Base-by-base conservation (phyloP, 2,329 filamentous ascomycete species). In the Alternaria rosae region DNA sequence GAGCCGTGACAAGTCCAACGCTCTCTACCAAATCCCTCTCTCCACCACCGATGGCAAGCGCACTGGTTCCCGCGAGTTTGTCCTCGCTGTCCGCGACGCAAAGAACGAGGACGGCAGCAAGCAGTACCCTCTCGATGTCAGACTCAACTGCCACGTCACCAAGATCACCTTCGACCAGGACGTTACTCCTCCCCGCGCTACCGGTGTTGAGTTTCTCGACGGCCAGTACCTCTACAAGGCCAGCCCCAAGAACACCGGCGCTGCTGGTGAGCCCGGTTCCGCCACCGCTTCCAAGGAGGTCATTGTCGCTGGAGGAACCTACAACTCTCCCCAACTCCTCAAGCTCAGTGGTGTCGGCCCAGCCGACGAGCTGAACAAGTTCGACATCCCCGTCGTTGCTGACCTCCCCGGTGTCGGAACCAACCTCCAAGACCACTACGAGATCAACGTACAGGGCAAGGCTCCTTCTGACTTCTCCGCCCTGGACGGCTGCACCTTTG, bases 131-230 rank as follows among this genome's bases (percentile, higher is more conserved):
- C 83, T 89, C 1, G 85, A 88, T 61, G 80, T 89, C 55, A 81
- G 82, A 47, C 81, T 85, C 3, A 90, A 90, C 78, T 87, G 85
- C 35, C 80, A 91, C 50, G 91, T 87, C 64, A 89, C 90, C 54
- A 89, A 89, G 75, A 79, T 93, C 75, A 81, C 82, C 38, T 91
- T 89, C 67, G 89, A 91, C 38, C 85, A 88, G 4, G 88, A 87
- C 72, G 86, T 85, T 17, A 73, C 80, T n/a, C 85, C 85, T 53
- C 82, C 84, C 65, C 89, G 71, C 28, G 81, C 81, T 1, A 79
- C 75, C 23, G 81, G 81, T 59, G 80, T 83, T 11, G 77, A 82
- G 61, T 83, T 80, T 66, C 76, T 80, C 54, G 75, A 79, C 17
- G 81, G 81, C 26, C 69, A 79, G 50, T 74, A 76, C 61, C 74